Evolutionary conservation across 352 stramenopile genomes (phyloP).

Genomic region (Phytopythium oedochilum): DNA sequence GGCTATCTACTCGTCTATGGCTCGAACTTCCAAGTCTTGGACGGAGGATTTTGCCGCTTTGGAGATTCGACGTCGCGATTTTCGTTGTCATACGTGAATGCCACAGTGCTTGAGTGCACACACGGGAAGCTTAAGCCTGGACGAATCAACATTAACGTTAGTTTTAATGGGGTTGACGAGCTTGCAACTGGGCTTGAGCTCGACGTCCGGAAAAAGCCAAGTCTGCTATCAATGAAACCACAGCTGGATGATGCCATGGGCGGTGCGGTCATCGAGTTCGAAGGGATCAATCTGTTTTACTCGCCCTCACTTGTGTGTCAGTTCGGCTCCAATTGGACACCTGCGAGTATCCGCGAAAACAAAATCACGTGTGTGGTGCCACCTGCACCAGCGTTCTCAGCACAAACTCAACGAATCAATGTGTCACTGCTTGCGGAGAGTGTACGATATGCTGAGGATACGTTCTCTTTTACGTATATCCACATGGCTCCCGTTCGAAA

Average conservation of each 20-base stretch:
- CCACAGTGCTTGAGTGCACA: constrained; percentile 17
- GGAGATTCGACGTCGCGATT: not conserved
- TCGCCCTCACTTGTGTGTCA: constrained; percentile 22
- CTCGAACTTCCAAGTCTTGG: constrained; percentile 22
- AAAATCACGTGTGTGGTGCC: constrained; percentile 26
- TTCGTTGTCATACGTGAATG: constrained; percentile 13
- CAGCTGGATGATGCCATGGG: constrained; percentile 23
- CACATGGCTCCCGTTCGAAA: constrained; percentile 16
- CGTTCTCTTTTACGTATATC: constrained; percentile 29
- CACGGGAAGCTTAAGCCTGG: constrained; percentile 21
- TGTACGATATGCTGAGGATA: constrained; percentile 14
- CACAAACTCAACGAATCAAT: constrained; percentile 9
- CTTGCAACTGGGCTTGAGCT: constrained; percentile 14
- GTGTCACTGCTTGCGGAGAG: constrained; percentile 20
- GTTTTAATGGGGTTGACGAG: constrained; percentile 19
- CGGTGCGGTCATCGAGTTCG: constrained; percentile 24
- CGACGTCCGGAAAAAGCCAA: constrained; percentile 15
- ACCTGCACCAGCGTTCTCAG: constrained; percentile 3
- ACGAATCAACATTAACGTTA: constrained; percentile 16
- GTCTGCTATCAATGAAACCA: constrained; percentile 22
- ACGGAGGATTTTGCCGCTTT: constrained; percentile 23
- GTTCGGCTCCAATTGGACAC: constrained; percentile 19
- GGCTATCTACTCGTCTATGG: constrained; percentile 27
- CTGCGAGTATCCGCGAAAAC: constrained; percentile 12
- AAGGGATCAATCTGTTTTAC: constrained; percentile 26